Conservation (phyloP, 805 yeast genomes). For the Ogataea methylovora region DNA sequence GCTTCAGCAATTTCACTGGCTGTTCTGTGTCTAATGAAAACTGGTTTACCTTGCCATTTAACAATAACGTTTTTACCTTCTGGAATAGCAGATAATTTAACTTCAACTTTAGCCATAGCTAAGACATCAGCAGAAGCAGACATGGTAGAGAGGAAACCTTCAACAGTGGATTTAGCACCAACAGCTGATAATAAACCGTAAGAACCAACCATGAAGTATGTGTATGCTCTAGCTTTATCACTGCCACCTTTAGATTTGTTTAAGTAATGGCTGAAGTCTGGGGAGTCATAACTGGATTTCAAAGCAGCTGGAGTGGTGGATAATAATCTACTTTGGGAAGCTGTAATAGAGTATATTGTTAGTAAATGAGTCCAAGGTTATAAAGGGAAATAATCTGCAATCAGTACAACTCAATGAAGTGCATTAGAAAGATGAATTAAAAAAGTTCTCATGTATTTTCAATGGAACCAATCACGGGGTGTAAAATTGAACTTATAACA, state of each 20-base stretch:
- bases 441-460: no score
- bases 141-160: slow-evolving; percentile 86
- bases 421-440: no score
- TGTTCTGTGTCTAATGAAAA: slow-evolving; percentile 98
- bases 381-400: no score
- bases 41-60: slow-evolving; percentile 99
- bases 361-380: no score
- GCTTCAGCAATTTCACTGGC: slow-evolving; percentile 91
- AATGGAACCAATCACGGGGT: no score
- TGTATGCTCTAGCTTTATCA: slow-evolving; percentile 76
- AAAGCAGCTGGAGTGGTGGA: slow-evolving; percentile 42
- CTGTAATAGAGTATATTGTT: slow-evolving; percentile 8
- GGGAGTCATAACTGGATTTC: slow-evolving; percentile 81
- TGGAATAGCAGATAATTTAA: slow-evolving; percentile 87
- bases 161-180: slow-evolving; percentile 94
- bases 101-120: slow-evolving; percentile 99
- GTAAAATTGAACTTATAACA: no score
- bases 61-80: slow-evolving; percentile 97
- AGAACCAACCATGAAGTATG: slow-evolving; percentile 97
- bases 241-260: slow-evolving; percentile 56
- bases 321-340: slow-evolving; percentile 37
- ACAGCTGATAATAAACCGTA: slow-evolving; percentile 86
- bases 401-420: no score
- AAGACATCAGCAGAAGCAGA: slow-evolving; percentile 98
- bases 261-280: slow-evolving; percentile 78